phyloP scores from a whole-genome alignment of 192 early-diverging fungal genomes.

The Allomyces macrogynus region DNA sequence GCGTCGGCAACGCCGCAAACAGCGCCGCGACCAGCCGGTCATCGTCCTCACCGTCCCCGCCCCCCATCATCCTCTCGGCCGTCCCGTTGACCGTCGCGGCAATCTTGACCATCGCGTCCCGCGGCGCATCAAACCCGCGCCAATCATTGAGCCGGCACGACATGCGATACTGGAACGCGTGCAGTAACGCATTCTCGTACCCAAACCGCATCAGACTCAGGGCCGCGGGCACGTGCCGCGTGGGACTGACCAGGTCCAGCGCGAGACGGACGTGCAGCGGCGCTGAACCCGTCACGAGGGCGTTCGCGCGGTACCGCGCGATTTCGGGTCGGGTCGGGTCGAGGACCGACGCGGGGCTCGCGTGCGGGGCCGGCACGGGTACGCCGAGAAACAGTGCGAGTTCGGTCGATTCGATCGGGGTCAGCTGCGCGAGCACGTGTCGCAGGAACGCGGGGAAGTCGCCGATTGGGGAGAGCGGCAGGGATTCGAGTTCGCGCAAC shows the following conservation, averaged over 20 bases:
- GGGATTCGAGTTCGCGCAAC: neutral
- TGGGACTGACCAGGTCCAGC: neutral
- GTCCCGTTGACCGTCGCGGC: neutral
- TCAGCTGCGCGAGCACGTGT: neutral
- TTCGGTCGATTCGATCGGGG: neutral
- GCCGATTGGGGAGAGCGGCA: neutral
- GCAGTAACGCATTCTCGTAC: neutral
- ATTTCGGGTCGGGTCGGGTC: neutral
- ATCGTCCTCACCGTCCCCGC: neutral
- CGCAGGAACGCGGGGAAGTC: neutral
- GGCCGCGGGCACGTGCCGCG: neutral
- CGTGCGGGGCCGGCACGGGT: neutral
- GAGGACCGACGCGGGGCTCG: neutral
- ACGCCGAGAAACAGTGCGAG: neutral
- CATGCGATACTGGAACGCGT: neutral
- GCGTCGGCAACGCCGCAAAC: neutral
- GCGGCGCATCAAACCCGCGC: neutral
- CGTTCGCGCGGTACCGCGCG: neutral
- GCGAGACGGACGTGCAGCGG: neutral
- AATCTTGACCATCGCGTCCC: neutral
- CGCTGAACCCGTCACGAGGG: neutral
- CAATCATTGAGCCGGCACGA: neutral
- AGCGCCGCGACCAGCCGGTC: neutral
- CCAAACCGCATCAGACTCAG: neutral
- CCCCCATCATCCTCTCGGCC: neutral